phyloP scores from a whole-genome alignment of 2,329 filamentous ascomycete genomes.

The Pseudogymnoascus sp. region DNA sequence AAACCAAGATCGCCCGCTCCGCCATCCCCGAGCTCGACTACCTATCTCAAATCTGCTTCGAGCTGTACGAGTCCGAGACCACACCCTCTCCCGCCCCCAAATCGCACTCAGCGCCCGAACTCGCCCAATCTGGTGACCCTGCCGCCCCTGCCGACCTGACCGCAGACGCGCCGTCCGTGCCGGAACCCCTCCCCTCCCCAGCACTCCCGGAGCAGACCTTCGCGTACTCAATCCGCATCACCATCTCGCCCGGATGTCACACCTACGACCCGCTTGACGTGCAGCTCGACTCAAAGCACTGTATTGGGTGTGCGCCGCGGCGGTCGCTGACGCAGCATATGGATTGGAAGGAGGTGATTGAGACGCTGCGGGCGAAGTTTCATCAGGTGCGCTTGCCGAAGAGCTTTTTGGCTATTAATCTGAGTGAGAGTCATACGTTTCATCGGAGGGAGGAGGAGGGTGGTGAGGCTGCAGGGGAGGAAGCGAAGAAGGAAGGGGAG shows the following conservation, averaged over 20 bases:
- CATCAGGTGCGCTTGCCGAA: slow-evolving; percentile 52
- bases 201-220: slow-evolving; percentile 55
- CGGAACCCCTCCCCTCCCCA: slow-evolving; percentile 35
- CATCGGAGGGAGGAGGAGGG: slow-evolving; percentile 26
- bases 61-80: slow-evolving; percentile 91
- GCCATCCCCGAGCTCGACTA: slow-evolving; percentile 97
- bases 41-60: slow-evolving; percentile 93
- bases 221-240: slow-evolving; percentile 93
- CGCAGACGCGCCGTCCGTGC: slow-evolving; percentile 15
- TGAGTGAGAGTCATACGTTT: slow-evolving; percentile 30
- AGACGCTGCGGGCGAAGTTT: slow-evolving; percentile 89
- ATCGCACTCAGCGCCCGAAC: slow-evolving; percentile 15
- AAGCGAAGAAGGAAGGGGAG: neutral
- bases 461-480: slow-evolving; percentile 4
- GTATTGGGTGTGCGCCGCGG: slow-evolving; percentile 87
- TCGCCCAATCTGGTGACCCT: slow-evolving; percentile 21
- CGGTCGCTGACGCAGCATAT: slow-evolving; percentile 82
- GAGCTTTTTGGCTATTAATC: slow-evolving; percentile 30
- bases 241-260: slow-evolving; percentile 90
- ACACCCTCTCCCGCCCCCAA: slow-evolving; percentile 30
- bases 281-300: slow-evolving; percentile 90
- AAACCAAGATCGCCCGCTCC: slow-evolving; percentile 91
- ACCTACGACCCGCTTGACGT: slow-evolving; percentile 94
- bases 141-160: slow-evolving; percentile 20
- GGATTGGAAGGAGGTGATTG: slow-evolving; percentile 96